Evolutionary conservation across 495 filamentous ascomycete genomes (phyloP).

Genomic region (Hyaloscypha bicolor): DNA sequence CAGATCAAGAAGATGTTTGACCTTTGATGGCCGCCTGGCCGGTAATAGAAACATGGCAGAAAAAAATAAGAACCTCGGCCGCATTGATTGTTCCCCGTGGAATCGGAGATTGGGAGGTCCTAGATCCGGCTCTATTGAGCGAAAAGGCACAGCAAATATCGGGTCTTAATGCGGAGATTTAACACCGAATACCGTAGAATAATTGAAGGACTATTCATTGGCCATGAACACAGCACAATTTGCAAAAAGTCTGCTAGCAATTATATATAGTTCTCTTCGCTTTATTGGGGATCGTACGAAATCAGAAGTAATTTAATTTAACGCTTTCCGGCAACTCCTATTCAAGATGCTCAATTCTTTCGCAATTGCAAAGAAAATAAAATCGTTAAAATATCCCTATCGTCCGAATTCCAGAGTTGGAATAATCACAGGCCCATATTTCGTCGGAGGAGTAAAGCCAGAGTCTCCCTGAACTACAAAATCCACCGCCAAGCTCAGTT

Average conservation of each 20-base stretch:
- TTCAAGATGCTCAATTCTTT: slow-evolving; percentile 21
- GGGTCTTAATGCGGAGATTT: neutral
- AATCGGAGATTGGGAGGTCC: neutral
- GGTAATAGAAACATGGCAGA: neutral
- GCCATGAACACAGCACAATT: neutral
- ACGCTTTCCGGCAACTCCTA: slow-evolving; percentile 31
- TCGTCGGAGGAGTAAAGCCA: slow-evolving; percentile 74
- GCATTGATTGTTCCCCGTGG: neutral
- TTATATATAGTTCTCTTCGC: slow-evolving; percentile 7
- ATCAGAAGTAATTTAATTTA: slow-evolving; percentile 9
- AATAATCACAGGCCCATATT: slow-evolving; percentile 96
- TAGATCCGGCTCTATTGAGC: neutral
- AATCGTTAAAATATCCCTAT: slow-evolving; percentile 29
- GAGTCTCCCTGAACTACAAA: slow-evolving; percentile 97
- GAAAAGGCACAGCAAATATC: neutral
- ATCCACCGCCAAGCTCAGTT: slow-evolving; percentile 87
- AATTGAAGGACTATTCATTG: neutral
- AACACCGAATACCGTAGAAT: neutral
- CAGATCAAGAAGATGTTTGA: slow-evolving; percentile 79
- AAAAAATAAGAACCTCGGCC: neutral
- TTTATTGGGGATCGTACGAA: neutral
- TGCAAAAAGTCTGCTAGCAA: neutral
- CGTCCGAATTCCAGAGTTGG: slow-evolving; percentile 87
- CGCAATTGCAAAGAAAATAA: neutral
- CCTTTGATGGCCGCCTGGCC: slow-evolving; percentile 45